Conservation (phyloP, 257 asterid species). For the Dorcoceras hygrometricum region DNA sequence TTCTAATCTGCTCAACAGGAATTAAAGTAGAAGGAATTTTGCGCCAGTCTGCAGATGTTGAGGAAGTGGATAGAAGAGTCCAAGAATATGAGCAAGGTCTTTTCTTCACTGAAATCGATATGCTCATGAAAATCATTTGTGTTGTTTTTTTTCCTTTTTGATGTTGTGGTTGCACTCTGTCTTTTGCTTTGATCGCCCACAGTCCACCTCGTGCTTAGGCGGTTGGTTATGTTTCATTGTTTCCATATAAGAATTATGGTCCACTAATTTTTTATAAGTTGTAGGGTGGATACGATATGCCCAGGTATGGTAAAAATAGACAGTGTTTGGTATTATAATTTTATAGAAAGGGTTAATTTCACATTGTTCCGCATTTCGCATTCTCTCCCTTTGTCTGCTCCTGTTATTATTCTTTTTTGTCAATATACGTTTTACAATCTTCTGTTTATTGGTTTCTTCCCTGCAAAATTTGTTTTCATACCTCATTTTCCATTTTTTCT, state of each 20-base stretch:
- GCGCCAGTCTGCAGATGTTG: constrained; percentile 87
- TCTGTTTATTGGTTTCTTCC: too few species aligned
- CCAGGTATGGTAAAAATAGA: too few species aligned
- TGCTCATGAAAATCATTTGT: constrained; percentile 7
- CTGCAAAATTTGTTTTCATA: too few species aligned
- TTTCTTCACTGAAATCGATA: constrained; percentile 17
- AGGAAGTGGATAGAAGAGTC: constrained; percentile 83
- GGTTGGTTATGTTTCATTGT: constrained; percentile 8
- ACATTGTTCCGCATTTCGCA: too few species aligned
- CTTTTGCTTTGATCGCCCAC: constrained; percentile 13
- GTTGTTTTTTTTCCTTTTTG: neutral
- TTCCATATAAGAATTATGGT: neutral
- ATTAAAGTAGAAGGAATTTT: constrained; percentile 74
- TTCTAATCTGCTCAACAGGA: constrained; percentile 43
- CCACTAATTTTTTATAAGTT: neutral
- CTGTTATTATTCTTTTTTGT: too few species aligned
- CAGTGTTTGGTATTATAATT: too few species aligned
- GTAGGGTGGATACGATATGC: neutral
- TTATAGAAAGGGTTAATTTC: too few species aligned
- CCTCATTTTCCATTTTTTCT: too few species aligned
- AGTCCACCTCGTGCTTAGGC: neutral
- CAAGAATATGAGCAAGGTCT: constrained; percentile 86
- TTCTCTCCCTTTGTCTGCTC: too few species aligned
- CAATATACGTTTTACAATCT: too few species aligned
- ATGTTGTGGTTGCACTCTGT: constrained; percentile 7